A percentile compares a stretch with the other conserved stretches of the same genome.
These are phyloP conservation scores for Agaricales sp. DNA, from an alignment of 1,284 basidiomycete species.

Conservation along the genomic window DNA sequence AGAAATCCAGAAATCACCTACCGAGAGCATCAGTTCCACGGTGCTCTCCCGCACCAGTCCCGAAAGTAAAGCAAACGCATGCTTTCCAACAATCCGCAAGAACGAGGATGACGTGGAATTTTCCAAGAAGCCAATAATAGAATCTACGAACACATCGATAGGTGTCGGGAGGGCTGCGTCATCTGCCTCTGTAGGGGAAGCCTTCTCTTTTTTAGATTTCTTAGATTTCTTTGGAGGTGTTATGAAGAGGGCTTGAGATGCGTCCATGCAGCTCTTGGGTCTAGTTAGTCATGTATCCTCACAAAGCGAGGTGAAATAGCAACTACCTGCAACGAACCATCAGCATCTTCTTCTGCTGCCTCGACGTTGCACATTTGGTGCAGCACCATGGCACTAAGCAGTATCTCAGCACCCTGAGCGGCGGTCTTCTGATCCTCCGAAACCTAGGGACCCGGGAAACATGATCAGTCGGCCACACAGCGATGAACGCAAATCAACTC, in stretches of 20 bases:
- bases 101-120: slow-evolving; percentile 61
- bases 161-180: slow-evolving; percentile 32
- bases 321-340: slow-evolving; percentile 54
- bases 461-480: no score
- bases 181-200: slow-evolving; percentile 19
- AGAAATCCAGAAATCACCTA: slow-evolving; percentile 29
- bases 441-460: no score
- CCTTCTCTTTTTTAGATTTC: slow-evolving; percentile 31
- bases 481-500: no score
- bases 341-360: slow-evolving; percentile 31
- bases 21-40: slow-evolving; percentile 76
- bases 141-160: slow-evolving; percentile 82
- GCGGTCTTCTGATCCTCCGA: slow-evolving; percentile 39
- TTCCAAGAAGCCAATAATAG: slow-evolving; percentile 84
- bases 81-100: slow-evolving; percentile 72
- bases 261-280: slow-evolving; percentile 44
- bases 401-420: slow-evolving; percentile 58
- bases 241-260: slow-evolving; percentile 40
- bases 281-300: no score
- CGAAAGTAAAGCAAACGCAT: slow-evolving; percentile 74
- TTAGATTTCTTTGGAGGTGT: slow-evolving; percentile 31
- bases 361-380: slow-evolving; percentile 61
- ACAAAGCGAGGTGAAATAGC: no score
- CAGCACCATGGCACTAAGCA: slow-evolving; percentile 60
- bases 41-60: slow-evolving; percentile 64